These are phyloP conservation scores for Huiozyma naganishii DNA, from an alignment of 805 yeast genomes.

Conservation along the genomic window DNA sequence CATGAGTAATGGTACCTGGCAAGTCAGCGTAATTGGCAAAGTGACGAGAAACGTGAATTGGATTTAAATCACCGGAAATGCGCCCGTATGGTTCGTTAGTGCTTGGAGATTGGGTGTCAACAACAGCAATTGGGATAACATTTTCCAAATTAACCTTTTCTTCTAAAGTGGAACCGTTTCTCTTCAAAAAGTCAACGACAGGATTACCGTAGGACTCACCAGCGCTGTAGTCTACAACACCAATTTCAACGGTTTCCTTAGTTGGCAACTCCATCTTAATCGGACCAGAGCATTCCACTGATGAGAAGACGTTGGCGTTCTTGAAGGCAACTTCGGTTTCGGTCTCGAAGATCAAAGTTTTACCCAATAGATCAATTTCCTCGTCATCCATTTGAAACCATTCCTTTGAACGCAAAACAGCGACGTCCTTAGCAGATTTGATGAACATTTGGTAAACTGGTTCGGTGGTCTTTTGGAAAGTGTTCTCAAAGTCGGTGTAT, in stretches of 20 bases:
- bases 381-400: constrained; percentile 84
- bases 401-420: constrained; percentile 88
- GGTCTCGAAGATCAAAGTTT: constrained; percentile 81
- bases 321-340: constrained; percentile 76
- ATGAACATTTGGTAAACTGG: constrained; percentile 74
- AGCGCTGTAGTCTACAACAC: constrained; percentile 76
- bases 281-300: constrained; percentile 76
- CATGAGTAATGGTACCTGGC: constrained; percentile 98
- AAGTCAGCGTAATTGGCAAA: constrained; percentile 87
- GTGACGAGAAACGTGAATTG: constrained; percentile 93
- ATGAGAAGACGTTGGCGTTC: constrained; percentile 61
- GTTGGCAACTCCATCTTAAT: constrained; percentile 84
- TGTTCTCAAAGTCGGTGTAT: constrained; percentile 78
- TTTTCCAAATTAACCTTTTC: constrained; percentile 87
- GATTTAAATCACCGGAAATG: constrained; percentile 97
- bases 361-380: constrained; percentile 58
- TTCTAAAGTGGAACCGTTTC: constrained; percentile 90
- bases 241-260: constrained; percentile 77
- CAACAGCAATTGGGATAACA: constrained; percentile 69
- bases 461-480: constrained; percentile 81
- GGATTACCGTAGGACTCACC: constrained; percentile 95
- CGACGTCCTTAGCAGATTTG: constrained; percentile 74
- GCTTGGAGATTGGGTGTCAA: constrained; percentile 69
- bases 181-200: constrained; percentile 81
- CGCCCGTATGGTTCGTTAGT: constrained; percentile 94